Base-by-base conservation (phyloP, 2,329 filamentous ascomycete species). In the Paramyrothecium roridum region DNA sequence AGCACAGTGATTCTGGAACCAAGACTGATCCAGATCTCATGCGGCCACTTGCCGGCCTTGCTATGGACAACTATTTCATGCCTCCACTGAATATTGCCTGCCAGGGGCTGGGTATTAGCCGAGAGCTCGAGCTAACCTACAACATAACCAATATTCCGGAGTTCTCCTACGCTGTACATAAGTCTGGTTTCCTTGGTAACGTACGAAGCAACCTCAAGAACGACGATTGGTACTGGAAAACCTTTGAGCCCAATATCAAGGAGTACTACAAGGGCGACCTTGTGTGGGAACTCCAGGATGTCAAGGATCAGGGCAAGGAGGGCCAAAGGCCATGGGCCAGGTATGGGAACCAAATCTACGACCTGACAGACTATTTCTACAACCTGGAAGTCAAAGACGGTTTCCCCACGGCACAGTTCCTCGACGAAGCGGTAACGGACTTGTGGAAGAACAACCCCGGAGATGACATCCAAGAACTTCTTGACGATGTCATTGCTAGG, bases 291-390 rank as follows among this genome's bases (percentile, higher is more conserved):
- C 78, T 73, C 48, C 70, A 73, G 1, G 77, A 76, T 2, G 77
- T 99, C 57, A 73, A 81, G 56, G 75, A 72, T 0, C 80, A 96
- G 59, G 95, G 92, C 20, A 68, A 83, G 26, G 74, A 89, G 34
- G 73, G 86, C 17, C 80, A 85, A 53, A 87, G 89, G 63, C 82
- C 83, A 67, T 98, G 95, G 92, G 88, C 90, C 59, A 88, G 89
- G 54, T 84, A 96, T 58, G 79, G 91, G 30, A 79, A 86, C 53
- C 82, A 81, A 52, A 80, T 99, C 20, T 98, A 95, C 68, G 96
- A 99, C 69, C 74, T 99, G 53, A 96, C 91, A 0, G 85, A 98
- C 70, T 99, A 99, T 74, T 93, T 93, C 73, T 80, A 91, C 67
- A 96, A 92, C 0, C 73, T 86, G 46, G 76, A 88, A 10, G 61